Percentiles rank a stretch among this genome's conserved stretches.
Evolutionary conservation across 495 filamentous ascomycete genomes (phyloP).

Genomic region (Xylaria sp.): DNA sequence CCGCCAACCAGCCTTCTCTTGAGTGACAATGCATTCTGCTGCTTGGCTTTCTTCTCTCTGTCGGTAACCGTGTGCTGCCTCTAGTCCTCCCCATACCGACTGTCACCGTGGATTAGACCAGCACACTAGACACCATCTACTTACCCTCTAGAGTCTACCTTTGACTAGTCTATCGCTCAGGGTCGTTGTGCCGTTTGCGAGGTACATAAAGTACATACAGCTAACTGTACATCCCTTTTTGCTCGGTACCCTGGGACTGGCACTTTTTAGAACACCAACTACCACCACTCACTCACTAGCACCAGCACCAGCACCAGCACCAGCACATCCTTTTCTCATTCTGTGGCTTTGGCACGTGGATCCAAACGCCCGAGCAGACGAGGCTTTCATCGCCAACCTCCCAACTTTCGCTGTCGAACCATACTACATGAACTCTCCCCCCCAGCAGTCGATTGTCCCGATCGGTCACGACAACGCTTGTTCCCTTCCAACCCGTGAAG

Average conservation of each 20-base stretch:
- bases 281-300: constrained; percentile 21
- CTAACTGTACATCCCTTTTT: constrained; percentile 12
- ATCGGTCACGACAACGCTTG: constrained; percentile 13
- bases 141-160: background rate
- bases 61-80: constrained; percentile 12
- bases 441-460: background rate
- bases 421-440: background rate
- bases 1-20: constrained; percentile 20
- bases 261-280: constrained; percentile 19
- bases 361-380: background rate
- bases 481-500: background rate
- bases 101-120: constrained; percentile 11
- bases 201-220: constrained; percentile 19
- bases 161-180: constrained; percentile 14
- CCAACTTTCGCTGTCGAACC: constrained; percentile 1
- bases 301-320: background rate
- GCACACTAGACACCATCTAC: constrained; percentile 6
- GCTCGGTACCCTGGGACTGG: constrained; percentile 1
- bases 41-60: constrained; percentile 20
- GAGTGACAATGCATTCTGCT: constrained; percentile 18
- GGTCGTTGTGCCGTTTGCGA: constrained; percentile 16
- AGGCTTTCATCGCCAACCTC: constrained; percentile 7
- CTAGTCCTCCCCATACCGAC: constrained; percentile 14
- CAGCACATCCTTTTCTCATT: constrained; percentile 19
- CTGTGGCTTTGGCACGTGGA: constrained; percentile 23